phyloP scores from a whole-genome alignment of 2,329 filamentous ascomycete species.

The Ilyonectria sp. region DNA sequence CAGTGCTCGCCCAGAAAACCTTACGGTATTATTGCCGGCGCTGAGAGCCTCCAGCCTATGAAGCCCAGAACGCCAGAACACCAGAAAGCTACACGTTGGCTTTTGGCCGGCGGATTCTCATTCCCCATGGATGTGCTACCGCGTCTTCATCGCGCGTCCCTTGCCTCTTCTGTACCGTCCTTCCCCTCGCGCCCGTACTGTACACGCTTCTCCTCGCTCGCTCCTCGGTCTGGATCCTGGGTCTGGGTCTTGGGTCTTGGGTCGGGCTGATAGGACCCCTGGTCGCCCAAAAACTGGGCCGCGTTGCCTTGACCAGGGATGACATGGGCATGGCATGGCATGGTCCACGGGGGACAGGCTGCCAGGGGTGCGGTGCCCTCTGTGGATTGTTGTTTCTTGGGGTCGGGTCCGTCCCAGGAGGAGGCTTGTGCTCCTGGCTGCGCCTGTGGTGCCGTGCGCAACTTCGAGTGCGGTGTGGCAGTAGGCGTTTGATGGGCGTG shows the following conservation, averaged over 20 bases:
- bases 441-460: conserved; percentile 23
- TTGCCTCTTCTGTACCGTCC: background rate
- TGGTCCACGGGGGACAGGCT: conserved; percentile 35
- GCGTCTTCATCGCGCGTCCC: background rate
- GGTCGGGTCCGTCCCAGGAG: conserved; percentile 31
- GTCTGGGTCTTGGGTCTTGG: conserved; percentile 20
- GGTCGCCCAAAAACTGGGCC: conserved; percentile 37
- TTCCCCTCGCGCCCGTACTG: conserved; percentile 4
- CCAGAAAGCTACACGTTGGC: background rate
- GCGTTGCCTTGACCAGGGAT: conserved; percentile 38
- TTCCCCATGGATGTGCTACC: background rate
- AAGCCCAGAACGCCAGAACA: background rate
- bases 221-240: conserved; percentile 25
- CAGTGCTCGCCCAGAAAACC: conserved; percentile 1
- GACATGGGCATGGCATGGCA: conserved; percentile 29
- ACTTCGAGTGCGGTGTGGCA: conserved; percentile 20
- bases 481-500: background rate
- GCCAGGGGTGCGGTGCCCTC: conserved; percentile 24
- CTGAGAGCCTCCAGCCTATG: background rate
- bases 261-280: conserved; percentile 39
- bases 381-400: conserved; percentile 34
- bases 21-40: background rate
- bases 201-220: conserved; percentile 14
- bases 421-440: conserved; percentile 37
- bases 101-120: background rate